A percentile compares a stretch with the other conserved stretches of the same genome.
Conservation (phyloP, 495 filamentous ascomycete species). For the Geoglossum glabrum region DNA sequence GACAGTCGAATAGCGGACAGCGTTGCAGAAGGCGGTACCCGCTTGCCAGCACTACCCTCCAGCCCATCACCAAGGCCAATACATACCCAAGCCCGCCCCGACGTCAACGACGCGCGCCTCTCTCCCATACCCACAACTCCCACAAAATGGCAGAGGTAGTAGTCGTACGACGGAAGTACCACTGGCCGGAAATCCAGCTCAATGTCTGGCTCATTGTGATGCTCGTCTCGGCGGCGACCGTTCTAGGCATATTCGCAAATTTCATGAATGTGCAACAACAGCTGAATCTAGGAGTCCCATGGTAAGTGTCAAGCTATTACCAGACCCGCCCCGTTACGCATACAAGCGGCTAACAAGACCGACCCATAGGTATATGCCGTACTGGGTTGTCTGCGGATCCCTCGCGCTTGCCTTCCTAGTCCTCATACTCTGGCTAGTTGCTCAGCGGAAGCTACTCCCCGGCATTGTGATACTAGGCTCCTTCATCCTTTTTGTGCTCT, state of each 20-base stretch:
- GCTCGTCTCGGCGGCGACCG: slow-evolving; percentile 52
- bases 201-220: slow-evolving; percentile 87
- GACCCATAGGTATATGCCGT: slow-evolving; percentile 68
- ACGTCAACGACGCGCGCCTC: background rate
- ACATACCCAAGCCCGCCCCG: background rate
- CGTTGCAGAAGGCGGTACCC: background rate
- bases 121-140: background rate
- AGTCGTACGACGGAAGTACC: slow-evolving; percentile 27
- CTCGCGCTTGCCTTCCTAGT: slow-evolving; percentile 58
- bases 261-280: slow-evolving; percentile 66
- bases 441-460: slow-evolving; percentile 62
- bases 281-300: slow-evolving; percentile 53
- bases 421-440: slow-evolving; percentile 49
- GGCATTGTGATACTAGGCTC: slow-evolving; percentile 74
- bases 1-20: background rate
- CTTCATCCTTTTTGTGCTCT: slow-evolving; percentile 89
- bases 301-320: slow-evolving; percentile 32
- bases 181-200: slow-evolving; percentile 85
- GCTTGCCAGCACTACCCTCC: background rate
- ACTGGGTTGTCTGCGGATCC: slow-evolving; percentile 53
- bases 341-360: background rate
- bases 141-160: background rate
- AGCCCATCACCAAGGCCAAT: background rate
- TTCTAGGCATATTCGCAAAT: slow-evolving; percentile 69
- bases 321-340: background rate